These are phyloP conservation scores for Saccharomycopsis sp. DNA, from an alignment of 805 yeast species.

Conservation along the genomic window DNA sequence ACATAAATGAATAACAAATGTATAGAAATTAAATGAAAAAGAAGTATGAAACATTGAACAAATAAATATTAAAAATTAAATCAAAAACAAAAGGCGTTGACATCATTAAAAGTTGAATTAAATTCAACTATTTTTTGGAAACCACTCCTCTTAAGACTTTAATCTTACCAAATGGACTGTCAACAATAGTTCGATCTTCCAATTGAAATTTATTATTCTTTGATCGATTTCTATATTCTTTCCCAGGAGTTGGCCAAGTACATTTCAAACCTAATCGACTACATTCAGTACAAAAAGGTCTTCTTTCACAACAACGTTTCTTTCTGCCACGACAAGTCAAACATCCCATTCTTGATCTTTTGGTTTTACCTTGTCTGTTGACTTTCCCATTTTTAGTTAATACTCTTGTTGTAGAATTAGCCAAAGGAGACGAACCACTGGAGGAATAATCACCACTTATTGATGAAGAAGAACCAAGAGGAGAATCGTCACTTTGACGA, in stretches of 20 bases:
- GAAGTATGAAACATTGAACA: not conserved
- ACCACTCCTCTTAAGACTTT: conserved; percentile 56
- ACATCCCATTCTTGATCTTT: conserved; percentile 63
- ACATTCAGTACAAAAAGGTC: conserved; percentile 63
- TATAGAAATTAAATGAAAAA: not conserved
- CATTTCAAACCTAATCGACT: conserved; percentile 53
- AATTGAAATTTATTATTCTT: conserved; percentile 10
- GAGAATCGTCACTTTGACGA: no score
- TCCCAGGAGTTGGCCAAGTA: conserved; percentile 66
- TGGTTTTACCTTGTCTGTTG: conserved; percentile 23
- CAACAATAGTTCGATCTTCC: conserved; percentile 9
- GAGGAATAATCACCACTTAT: no score
- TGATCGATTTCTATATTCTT: conserved; percentile 16
- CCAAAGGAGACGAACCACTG: no score
- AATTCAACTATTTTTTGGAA: conserved; percentile 7
- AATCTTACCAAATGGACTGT: conserved; percentile 37
- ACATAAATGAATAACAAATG: no score
- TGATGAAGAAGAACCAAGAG: no score
- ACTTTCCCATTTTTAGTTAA: not conserved
- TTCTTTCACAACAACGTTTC: conserved; percentile 66
- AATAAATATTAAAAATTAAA: not conserved
- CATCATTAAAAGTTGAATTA: not conserved
- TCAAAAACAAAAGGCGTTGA: not conserved
- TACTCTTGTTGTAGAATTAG: no score
- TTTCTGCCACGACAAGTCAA: conserved; percentile 68